These are phyloP conservation scores for Mimosa pudica DNA, from an alignment of 306 rosid genomes.

Conservation along the genomic window DNA sequence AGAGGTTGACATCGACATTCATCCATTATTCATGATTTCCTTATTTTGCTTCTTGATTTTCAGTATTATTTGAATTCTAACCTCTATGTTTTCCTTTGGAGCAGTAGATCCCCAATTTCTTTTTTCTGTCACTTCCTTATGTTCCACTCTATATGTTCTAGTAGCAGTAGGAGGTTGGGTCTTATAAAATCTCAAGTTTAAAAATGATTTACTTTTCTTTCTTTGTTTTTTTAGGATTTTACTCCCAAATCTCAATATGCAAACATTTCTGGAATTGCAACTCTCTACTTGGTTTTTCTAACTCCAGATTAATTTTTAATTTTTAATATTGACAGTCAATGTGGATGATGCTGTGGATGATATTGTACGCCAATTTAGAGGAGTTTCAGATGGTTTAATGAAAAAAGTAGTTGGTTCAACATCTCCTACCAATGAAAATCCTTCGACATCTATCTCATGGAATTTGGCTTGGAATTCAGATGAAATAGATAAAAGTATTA, in stretches of 20 bases:
- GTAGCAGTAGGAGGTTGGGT: neutral
- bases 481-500: constrained; percentile 46
- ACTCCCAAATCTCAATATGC: neutral
- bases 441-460: constrained; percentile 41
- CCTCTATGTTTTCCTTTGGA: neutral
- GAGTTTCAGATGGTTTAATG: constrained; percentile 89
- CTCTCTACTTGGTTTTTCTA: constrained; percentile 3
- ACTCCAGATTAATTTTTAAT: constrained; percentile 27
- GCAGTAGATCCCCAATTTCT: neutral
- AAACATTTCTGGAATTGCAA: neutral
- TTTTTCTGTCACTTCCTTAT: too few relatives aligned
- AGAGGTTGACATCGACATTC: neutral
- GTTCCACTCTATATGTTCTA: neutral
- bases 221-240: constrained; percentile 14
- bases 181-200: constrained; percentile 3
- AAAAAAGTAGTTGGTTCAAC: constrained; percentile 71
- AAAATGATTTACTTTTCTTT: neutral
- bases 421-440: constrained; percentile 46
- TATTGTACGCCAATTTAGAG: constrained; percentile 92
- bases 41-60: neutral
- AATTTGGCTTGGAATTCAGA: constrained; percentile 49
- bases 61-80: neutral
- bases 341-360: constrained; percentile 98
- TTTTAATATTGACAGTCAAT: constrained; percentile 63
- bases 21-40: neutral